A percentile compares a stretch with the other conserved stretches of the same genome.
Conservation (phyloP, 495 filamentous ascomycete species). For the Penicillium roqueforti region DNA sequence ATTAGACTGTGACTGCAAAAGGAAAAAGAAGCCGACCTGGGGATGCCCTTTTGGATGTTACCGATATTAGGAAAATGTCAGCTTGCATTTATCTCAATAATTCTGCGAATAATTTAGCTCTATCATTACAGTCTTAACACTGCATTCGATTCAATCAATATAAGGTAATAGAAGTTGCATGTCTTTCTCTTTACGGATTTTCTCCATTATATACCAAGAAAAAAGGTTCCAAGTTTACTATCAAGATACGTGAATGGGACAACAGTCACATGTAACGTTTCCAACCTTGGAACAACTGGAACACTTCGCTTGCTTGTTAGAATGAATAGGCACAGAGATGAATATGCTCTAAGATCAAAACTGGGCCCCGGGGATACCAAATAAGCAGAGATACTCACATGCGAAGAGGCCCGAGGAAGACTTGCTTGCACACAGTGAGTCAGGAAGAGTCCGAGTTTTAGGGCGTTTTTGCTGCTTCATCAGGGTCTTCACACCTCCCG, state of each 20-base stretch:
- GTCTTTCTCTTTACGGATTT: background rate
- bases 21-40: constrained; percentile 1
- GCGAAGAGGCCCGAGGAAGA: background rate
- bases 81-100: no score
- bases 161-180: background rate
- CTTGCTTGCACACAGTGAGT: constrained; percentile 1
- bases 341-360: constrained; percentile 4
- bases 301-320: background rate
- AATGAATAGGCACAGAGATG: background rate
- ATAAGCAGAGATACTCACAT: constrained; percentile 1
- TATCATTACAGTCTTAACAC: background rate
- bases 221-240: background rate
- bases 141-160: background rate
- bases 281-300: constrained; percentile 4
- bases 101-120: no score
- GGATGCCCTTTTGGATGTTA: constrained; percentile 16
- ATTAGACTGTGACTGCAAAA: constrained; percentile 15
- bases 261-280: background rate
- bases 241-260: background rate
- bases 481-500: constrained; percentile 4
- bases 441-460: background rate
- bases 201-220: background rate
- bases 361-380: constrained; percentile 3
- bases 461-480: constrained; percentile 1
- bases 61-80: constrained; percentile 6